phyloP scores from a whole-genome alignment of 2,329 filamentous ascomycete species.

The Gyromitra esculenta region DNA sequence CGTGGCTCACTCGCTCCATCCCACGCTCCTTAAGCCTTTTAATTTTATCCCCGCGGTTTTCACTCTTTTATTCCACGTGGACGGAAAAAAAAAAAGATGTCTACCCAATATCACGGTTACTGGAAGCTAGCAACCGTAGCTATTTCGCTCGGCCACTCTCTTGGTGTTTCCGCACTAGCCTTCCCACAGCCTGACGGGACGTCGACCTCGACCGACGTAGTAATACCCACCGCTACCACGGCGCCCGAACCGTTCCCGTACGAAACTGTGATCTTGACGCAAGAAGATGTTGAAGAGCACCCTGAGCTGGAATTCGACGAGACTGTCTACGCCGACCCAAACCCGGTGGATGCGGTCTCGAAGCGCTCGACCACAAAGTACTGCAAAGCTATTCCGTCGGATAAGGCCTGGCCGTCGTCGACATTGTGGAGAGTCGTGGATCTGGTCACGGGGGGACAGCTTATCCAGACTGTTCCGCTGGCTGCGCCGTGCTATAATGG shows the following conservation, averaged over 20 bases:
- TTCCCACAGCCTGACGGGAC: neutral
- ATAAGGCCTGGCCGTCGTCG: constrained; percentile 34
- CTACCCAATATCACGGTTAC: constrained; percentile 22
- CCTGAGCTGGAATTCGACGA: constrained; percentile 33
- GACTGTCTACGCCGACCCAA: neutral
- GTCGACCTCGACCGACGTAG: neutral
- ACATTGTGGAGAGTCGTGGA: constrained; percentile 29
- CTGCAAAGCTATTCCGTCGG: constrained; percentile 32
- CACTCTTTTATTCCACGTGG: constrained; percentile 15
- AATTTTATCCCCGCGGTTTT: neutral
- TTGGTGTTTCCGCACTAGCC: constrained; percentile 8
- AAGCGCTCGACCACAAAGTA: neutral
- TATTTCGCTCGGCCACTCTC: constrained; percentile 15
- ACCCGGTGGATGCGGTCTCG: neutral
- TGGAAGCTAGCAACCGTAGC: constrained; percentile 23
- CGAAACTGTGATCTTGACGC: constrained; percentile 30
- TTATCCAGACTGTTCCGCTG: constrained; percentile 39
- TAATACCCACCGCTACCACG: neutral
- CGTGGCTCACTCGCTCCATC: constrained; percentile 19
- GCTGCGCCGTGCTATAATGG: constrained; percentile 40
- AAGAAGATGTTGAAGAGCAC: constrained; percentile 27
- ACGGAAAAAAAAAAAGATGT: constrained; percentile 1
- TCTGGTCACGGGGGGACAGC: constrained; percentile 1
- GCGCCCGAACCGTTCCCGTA: constrained; percentile 23
- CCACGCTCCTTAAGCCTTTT: neutral